Percentiles rank a stretch among this genome's conserved stretches.
Conservation (phyloP, 139 green algal genomes). For the Micractinium sp. region DNA sequence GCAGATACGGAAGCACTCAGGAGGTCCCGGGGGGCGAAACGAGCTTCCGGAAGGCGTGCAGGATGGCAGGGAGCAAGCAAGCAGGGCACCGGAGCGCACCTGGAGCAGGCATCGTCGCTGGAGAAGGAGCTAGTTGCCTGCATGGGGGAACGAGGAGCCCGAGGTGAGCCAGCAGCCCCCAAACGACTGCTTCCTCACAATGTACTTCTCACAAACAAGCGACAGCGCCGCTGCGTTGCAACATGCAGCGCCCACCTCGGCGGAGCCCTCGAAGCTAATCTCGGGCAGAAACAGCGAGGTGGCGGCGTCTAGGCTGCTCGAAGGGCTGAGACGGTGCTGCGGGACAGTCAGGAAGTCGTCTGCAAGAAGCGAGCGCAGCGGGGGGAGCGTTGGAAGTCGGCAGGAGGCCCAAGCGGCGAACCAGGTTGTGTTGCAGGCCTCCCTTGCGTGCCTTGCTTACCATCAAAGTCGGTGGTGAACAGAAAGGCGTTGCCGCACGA, state of each 20-base stretch:
- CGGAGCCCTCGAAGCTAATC: conserved; percentile 4
- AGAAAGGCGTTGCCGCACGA: too few species aligned
- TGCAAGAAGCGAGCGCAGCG: background rate
- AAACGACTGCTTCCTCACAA: background rate
- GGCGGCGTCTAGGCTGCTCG: conserved; percentile 10
- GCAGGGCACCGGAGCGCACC: background rate
- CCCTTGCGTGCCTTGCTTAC: background rate
- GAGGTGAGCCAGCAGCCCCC: background rate
- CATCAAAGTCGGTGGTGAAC: too few species aligned
- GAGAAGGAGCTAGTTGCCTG: conserved; percentile 16
- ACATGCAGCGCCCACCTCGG: background rate
- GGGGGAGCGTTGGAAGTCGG: background rate
- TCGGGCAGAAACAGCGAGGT: conserved; percentile 25
- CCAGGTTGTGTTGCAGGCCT: background rate
- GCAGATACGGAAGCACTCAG: too few species aligned
- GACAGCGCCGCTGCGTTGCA: background rate
- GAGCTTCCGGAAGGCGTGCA: too few species aligned
- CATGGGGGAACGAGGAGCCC: background rate
- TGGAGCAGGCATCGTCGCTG: conserved; percentile 1
- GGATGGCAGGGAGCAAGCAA: too few species aligned
- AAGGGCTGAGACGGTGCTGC: background rate
- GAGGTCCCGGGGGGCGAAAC: too few species aligned
- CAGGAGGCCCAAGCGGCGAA: background rate
- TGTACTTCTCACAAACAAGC: background rate
- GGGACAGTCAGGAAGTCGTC: conserved; percentile 19